Evolutionary conservation across 2,329 filamentous ascomycete species (phyloP).

Genomic region (Fusarium sp.): DNA sequence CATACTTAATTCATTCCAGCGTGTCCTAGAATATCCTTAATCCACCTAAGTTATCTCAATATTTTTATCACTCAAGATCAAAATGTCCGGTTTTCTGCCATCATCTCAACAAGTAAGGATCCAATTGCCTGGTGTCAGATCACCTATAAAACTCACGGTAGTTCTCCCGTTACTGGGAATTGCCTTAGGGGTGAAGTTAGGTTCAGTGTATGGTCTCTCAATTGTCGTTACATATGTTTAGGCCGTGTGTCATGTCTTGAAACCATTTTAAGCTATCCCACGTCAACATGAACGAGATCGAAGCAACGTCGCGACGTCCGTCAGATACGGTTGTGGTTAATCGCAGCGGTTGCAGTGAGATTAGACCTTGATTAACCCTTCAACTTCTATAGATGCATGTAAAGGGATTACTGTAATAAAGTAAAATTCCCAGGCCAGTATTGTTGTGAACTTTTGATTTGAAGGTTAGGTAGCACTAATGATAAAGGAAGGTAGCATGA

Average conservation of each 20-base stretch:
- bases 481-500: slow-evolving; percentile 22
- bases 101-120: neutral
- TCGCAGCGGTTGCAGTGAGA: neutral
- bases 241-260: neutral
- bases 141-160: neutral
- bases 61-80: neutral
- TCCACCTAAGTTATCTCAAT: neutral
- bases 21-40: neutral
- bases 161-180: neutral
- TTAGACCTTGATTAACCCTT: neutral
- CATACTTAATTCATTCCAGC: neutral
- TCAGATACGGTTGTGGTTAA: neutral
- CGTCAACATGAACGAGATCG: neutral
- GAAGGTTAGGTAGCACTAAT: neutral
- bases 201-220: neutral
- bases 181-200: neutral
- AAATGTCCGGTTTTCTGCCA: neutral
- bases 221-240: neutral
- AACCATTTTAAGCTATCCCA: neutral
- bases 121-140: neutral
- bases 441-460: neutral
- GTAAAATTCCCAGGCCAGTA: neutral
- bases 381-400: neutral
- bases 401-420: neutral
- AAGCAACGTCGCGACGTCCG: neutral